Evolutionary conservation across 768 basidiomycete species (phyloP).

Genomic region (Lactarius sp.): DNA sequence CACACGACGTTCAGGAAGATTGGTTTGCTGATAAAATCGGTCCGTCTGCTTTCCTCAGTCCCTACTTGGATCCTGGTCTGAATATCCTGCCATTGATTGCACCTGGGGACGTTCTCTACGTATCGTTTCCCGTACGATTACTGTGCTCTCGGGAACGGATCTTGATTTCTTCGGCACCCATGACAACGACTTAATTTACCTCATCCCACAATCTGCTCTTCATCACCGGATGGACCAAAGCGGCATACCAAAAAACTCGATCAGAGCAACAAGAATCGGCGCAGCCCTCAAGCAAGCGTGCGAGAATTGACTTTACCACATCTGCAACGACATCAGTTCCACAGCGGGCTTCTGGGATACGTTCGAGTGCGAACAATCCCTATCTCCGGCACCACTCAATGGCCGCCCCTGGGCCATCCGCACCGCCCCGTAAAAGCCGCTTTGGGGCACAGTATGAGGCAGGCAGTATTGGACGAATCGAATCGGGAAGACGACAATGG

Average conservation of each 20-base stretch:
- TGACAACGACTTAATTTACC: background rate
- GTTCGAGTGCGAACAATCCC: conserved; percentile 15
- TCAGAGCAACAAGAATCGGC: conserved; percentile 39
- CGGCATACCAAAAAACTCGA: conserved; percentile 39
- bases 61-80: background rate
- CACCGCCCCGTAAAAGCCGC: conserved; percentile 18
- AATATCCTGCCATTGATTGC: background rate
- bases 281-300: conserved; percentile 35
- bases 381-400: conserved; percentile 18
- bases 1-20: conserved; percentile 52
- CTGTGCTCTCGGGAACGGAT: background rate
- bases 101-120: background rate
- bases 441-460: conserved; percentile 12
- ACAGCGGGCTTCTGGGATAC: conserved; percentile 1
- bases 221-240: conserved; percentile 26
- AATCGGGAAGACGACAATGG: conserved; percentile 8
- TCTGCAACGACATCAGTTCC: conserved; percentile 25
- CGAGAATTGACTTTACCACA: conserved; percentile 41
- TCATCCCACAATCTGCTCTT: background rate
- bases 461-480: conserved; percentile 10
- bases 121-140: background rate
- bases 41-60: conserved; percentile 37
- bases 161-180: background rate
- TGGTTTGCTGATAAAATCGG: conserved; percentile 81
- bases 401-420: conserved; percentile 1